phyloP scores from a whole-genome alignment of 345 rosid species.

The Heritiera littoralis region DNA sequence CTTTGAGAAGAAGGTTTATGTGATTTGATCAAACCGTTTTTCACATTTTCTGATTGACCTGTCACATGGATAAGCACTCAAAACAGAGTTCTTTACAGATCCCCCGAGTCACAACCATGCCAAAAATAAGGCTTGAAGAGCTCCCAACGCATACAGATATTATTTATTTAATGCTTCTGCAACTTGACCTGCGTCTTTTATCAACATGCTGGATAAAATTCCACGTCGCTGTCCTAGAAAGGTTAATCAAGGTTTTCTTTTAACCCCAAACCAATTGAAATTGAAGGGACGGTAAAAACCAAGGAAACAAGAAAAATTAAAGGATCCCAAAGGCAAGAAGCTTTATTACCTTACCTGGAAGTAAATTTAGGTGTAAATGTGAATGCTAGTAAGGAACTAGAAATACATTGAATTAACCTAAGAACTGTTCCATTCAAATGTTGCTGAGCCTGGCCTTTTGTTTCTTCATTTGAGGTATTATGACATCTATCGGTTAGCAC shows the following conservation, averaged over 20 bases:
- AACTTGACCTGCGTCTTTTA: background rate
- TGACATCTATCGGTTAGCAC: slow-evolving; percentile 47
- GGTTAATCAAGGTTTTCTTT: background rate
- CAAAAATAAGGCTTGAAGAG: background rate
- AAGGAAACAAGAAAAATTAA: background rate
- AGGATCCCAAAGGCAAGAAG: background rate
- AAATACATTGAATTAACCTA: background rate
- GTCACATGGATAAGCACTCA: background rate
- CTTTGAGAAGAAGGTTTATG: background rate
- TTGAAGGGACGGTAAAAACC: background rate
- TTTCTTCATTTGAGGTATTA: background rate
- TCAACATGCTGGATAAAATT: background rate
- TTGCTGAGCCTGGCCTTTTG: background rate
- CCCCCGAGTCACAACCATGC: background rate
- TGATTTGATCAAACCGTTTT: background rate
- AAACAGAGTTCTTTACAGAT: background rate
- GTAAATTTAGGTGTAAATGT: background rate
- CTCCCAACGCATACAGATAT: background rate
- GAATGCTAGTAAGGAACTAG: background rate
- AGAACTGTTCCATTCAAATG: background rate
- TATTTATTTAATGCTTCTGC: background rate
- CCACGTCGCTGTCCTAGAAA: background rate
- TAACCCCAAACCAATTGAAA: background rate
- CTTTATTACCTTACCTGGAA: background rate
- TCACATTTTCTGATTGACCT: background rate